Base-by-base conservation (phyloP, 345 rosid genomes). In the Eucalyptus tenuipes region DNA sequence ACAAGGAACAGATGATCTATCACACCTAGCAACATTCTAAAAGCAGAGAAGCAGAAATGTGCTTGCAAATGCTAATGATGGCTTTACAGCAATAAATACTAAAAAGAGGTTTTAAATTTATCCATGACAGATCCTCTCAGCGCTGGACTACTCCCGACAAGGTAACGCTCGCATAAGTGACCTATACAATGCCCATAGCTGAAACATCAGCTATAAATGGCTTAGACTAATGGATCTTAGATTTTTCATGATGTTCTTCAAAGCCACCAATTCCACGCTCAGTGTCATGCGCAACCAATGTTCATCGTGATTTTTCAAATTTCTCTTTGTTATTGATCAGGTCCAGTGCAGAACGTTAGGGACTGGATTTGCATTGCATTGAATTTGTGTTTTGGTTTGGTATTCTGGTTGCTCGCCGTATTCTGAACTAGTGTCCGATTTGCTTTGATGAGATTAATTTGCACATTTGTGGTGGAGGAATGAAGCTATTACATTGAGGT, bases 261-360 rank as follows among this genome's bases (percentile, higher is more conserved):
- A 9, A 4, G 29, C 59, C 5, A 20, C 59, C 8, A 22, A 3
- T 53, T 53, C 59, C 59, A 8, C 27, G 59, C 4, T 22, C 1
- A 10, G 27, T 5, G 1, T 20, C 11, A 53, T 0, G 27, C 11
- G 1, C 2, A 24, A 4, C 22, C 13, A 55, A 13, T 22, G 0
- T 24, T 55, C 61, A 24, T 55, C 10, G 27, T 22, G 59, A 22
- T 55, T 55, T 4, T 53, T 55, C 27, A 55, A 22, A 8, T 55
- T 55, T 55, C 61, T 55, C 5, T 24, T 22, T 55, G 13, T 55
- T 24, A 13, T 55, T 9, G 61, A 9, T 55, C 29, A 22, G 61
- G 29, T 55, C 4, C 24, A 24, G 29, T 24, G 61, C 29, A 3
- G 4, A 9, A 24, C 1, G 13, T 55, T 55, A 1, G 29, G 61